Percentiles rank a stretch among this genome's conserved stretches.
These are phyloP conservation scores for Puccinia novopanici DNA, from an alignment of 1,284 basidiomycete genomes.

Conservation along the genomic window DNA sequence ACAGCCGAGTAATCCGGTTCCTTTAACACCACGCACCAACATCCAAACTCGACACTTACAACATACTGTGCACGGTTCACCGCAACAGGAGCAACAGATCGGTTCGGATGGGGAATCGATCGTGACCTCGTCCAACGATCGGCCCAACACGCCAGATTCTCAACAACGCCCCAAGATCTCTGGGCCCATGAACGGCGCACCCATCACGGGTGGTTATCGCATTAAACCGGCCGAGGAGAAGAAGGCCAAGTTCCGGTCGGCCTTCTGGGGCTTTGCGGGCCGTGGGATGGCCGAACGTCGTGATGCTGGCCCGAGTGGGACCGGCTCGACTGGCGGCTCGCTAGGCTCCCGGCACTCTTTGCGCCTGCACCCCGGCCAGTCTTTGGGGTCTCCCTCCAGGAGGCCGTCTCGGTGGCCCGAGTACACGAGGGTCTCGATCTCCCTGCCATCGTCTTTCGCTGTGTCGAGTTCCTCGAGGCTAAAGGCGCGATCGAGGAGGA, in stretches of 20 bases:
- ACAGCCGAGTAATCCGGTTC: constrained; percentile 63
- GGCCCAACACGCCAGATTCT: constrained; percentile 62
- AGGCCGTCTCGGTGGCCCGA: constrained; percentile 82
- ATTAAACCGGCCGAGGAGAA: constrained; percentile 63
- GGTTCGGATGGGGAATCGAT: constrained; percentile 63
- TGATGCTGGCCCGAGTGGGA: background rate
- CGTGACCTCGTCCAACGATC: constrained; percentile 64
- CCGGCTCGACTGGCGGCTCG: background rate
- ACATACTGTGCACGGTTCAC: constrained; percentile 62
- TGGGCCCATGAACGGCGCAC: constrained; percentile 79
- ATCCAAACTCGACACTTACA: constrained; percentile 53
- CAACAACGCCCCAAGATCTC: constrained; percentile 72
- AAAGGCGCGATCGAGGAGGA: constrained; percentile 93
- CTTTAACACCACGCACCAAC: constrained; percentile 67
- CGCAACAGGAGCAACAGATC: constrained; percentile 61
- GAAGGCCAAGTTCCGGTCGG: constrained; percentile 51
- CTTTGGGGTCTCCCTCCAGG: constrained; percentile 83
- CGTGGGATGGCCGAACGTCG: background rate
- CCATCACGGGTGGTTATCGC: constrained; percentile 83
- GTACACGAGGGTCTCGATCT: constrained; percentile 72
- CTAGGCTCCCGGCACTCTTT: constrained; percentile 62
- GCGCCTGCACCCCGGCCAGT: constrained; percentile 70
- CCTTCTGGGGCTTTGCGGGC: constrained; percentile 48
- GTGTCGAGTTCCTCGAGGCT: constrained; percentile 67
- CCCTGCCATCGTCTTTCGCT: constrained; percentile 91